Conservation (phyloP, 306 rosid species). For the Dalbergia cultrata region DNA sequence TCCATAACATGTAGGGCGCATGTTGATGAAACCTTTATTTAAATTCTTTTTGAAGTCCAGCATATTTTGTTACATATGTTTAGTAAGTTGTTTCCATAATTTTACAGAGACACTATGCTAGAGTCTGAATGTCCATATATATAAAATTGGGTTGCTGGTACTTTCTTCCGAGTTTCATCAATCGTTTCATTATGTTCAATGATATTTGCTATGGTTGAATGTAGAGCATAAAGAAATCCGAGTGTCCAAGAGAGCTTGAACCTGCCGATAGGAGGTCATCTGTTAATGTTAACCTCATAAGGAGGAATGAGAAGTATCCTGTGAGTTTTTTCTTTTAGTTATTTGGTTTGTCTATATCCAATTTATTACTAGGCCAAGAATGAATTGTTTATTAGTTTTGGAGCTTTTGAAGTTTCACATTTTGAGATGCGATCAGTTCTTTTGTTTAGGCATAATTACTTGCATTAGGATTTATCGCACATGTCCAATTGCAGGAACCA, state of each 20-base stretch:
- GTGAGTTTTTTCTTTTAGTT: conserved; percentile 65
- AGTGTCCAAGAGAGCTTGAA: conserved; percentile 96
- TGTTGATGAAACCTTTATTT: not conserved
- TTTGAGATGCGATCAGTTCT: not conserved
- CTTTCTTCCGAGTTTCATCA: conserved; percentile 15
- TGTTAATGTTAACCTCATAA: conserved; percentile 86
- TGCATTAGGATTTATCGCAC: conserved; percentile 10
- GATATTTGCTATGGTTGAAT: conserved; percentile 41
- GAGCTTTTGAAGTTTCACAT: conserved; percentile 24
- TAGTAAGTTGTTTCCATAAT: conserved; percentile 1
- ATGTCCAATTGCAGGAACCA: conserved; percentile 67
- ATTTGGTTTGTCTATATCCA: conserved; percentile 36
- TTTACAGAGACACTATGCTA: conserved; percentile 4
- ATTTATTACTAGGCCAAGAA: not conserved
- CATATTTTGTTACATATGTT: conserved; percentile 17
- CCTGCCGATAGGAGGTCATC: conserved; percentile 81
- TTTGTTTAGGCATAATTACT: conserved; percentile 22
- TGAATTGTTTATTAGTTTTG: conserved; percentile 9
- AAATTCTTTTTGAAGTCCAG: conserved; percentile 5
- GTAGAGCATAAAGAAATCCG: conserved; percentile 93
- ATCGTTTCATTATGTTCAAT: conserved; percentile 23
- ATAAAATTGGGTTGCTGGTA: conserved; percentile 26
- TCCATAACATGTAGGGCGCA: no score
- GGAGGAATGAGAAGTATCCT: conserved; percentile 82
- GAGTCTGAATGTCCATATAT: not conserved